These are phyloP conservation scores for Macrophomina phaseolina DNA, from an alignment of 2,329 filamentous ascomycete species.

Conservation along the genomic window DNA sequence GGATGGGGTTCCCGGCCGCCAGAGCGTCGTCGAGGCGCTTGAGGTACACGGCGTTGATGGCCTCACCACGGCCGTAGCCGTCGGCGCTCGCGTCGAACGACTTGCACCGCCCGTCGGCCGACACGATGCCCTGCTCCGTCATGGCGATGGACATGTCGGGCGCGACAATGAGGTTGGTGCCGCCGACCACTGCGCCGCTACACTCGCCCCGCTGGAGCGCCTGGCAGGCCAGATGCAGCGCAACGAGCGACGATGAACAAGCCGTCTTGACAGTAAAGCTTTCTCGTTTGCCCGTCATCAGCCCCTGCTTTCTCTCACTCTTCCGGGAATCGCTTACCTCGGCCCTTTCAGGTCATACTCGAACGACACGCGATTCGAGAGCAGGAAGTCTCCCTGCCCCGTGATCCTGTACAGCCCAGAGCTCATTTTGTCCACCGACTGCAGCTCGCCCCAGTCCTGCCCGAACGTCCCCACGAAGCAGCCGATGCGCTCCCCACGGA, in stretches of 20 bases:
- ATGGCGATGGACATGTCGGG: conserved; percentile 31
- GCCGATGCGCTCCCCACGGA: conserved; percentile 22
- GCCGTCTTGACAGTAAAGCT: conserved; percentile 40
- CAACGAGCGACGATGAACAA: conserved; percentile 38
- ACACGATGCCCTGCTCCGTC: conserved; percentile 34
- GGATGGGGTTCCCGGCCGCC: conserved; percentile 58
- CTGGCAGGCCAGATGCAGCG: conserved; percentile 32
- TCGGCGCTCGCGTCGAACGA: conserved; percentile 60
- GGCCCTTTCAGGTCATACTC: conserved; percentile 40
- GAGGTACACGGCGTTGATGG: conserved; percentile 61
- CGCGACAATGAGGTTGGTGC: background rate
- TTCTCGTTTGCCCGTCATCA: no score
- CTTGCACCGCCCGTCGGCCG: conserved; percentile 36
- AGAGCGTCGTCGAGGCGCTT: conserved; percentile 58
- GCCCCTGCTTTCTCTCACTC: no score
- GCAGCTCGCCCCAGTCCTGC: conserved; percentile 33
- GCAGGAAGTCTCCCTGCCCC: conserved; percentile 32
- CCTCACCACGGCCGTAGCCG: conserved; percentile 70
- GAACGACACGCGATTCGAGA: conserved; percentile 39
- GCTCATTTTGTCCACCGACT: background rate
- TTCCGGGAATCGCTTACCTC: background rate
- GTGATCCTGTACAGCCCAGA: background rate
- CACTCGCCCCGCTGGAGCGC: background rate
- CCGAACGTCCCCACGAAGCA: conserved; percentile 33
- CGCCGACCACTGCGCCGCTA: conserved; percentile 28